A percentile compares a stretch with the other conserved stretches of the same genome.
phyloP scores from a whole-genome alignment of 257 asterid genomes.

The Capsicum chinense region DNA sequence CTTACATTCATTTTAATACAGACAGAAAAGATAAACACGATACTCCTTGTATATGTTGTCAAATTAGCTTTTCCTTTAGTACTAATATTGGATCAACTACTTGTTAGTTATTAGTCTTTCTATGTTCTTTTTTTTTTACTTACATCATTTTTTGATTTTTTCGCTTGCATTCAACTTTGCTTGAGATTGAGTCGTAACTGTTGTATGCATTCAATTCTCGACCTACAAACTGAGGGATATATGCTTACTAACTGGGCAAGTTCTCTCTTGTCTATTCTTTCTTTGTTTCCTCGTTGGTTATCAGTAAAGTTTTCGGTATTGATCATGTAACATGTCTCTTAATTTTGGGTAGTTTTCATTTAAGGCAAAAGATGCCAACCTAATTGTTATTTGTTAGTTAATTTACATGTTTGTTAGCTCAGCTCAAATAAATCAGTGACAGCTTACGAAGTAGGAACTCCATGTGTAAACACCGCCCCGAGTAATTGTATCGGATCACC shows the following conservation, averaged over 20 bases:
- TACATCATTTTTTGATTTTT: not conserved
- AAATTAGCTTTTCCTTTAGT: constrained; percentile 30
- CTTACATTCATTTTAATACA: constrained; percentile 40
- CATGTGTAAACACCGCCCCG: too few species aligned
- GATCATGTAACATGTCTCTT: too few species aligned
- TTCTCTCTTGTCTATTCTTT: not conserved
- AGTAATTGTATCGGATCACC: too few species aligned
- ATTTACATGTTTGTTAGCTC: too few species aligned
- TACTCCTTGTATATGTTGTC: constrained; percentile 46
- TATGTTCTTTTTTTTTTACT: not conserved
- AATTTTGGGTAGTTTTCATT: too few species aligned
- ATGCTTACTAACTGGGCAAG: not conserved
- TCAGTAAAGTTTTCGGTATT: too few species aligned
- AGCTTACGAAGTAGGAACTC: too few species aligned
- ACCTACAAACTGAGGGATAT: not conserved
- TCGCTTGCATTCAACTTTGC: not conserved
- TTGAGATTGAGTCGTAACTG: not conserved
- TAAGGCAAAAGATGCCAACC: too few species aligned
- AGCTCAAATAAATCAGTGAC: too few species aligned
- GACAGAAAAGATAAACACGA: constrained; percentile 37
- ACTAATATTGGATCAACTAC: constrained; percentile 40
- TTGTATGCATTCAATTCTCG: not conserved
- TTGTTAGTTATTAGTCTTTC: not conserved
- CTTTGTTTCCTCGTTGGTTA: too few species aligned
- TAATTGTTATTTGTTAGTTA: too few species aligned